A percentile compares a stretch with the other conserved stretches of the same genome.
Evolutionary conservation across 129 eudicot species (phyloP).

Genomic region (Flaveria sonorensis): DNA sequence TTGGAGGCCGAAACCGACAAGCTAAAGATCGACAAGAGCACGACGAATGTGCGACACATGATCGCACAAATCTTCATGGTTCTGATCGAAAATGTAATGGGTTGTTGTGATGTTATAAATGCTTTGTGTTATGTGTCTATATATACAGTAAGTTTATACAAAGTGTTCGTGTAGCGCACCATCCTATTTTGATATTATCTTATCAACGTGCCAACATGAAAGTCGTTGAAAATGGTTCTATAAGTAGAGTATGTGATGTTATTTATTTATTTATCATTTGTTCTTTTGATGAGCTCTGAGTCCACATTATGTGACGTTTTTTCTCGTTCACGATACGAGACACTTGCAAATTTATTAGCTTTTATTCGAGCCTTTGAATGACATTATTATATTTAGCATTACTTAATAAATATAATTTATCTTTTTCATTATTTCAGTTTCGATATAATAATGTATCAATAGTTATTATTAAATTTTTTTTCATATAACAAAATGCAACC

Average conservation of each 20-base stretch:
- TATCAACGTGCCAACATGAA: slow-evolving; percentile 41
- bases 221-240: not conserved
- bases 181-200: not conserved
- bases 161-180: slow-evolving; percentile 34
- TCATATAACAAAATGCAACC: too few relatives aligned
- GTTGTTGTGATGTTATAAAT: not conserved
- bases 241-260: not conserved
- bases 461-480: too few relatives aligned
- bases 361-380: too few relatives aligned
- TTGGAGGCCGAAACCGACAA: slow-evolving; percentile 27
- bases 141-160: not conserved
- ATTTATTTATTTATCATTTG: too few relatives aligned
- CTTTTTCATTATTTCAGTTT: too few relatives aligned
- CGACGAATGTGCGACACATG: not conserved
- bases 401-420: too few relatives aligned
- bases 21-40: slow-evolving; percentile 7
- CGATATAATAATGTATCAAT: too few relatives aligned
- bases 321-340: too few relatives aligned
- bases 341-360: too few relatives aligned
- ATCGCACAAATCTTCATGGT: slow-evolving; percentile 26
- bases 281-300: too few relatives aligned
- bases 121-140: slow-evolving; percentile 17
- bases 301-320: too few relatives aligned
- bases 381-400: not conserved
- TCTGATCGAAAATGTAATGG: not conserved